Base-by-base conservation (phyloP, 192 early-diverging fungal species). In the Dispira simplex region DNA sequence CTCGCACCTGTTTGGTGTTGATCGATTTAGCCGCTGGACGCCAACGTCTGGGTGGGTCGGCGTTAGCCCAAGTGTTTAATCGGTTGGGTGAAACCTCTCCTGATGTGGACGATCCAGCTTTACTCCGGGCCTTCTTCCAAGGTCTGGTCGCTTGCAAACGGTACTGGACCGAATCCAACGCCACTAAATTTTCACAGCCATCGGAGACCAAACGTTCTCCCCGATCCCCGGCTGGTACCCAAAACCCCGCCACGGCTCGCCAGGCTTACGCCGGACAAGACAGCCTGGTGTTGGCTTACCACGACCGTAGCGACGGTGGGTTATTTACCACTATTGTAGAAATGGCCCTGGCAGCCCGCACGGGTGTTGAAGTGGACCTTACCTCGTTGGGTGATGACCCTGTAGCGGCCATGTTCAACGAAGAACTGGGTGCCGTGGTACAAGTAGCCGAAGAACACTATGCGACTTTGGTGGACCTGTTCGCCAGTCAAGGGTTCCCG, bases 261-360 rank as follows among this genome's bases (percentile, higher is more conserved):
- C 28, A 62, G 2, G 59, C 59, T 16, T 62, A 62, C 59, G 28
- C 18, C 12, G 59, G 59, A 16, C 20, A 67, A n/a, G 53, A 83
- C 3, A 77, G 76, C 27, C 67, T 81, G 49, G 67, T 99, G 2
- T 75, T 93, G 49, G 93, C 97, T 44, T 99, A 98, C 79, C 97
- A 99, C 75, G 97, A 99, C 71, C 87, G 94, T 48, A 95, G 93
- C 5, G 97, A 99, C 79, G 97, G 97, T 66, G 97, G 97, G 49
- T 76, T 99, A 68, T 86, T 97, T 65, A 71, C 82, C 18, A 90
- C 97, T n/a, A 66, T 99, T 32, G 76, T 77, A 25, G 97, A 99
- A 72, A 99, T 99, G 97, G 79, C 77, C 26, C 95, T 99, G 81
- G 94, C 97, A 20, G 94, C 93, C 12, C 95, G 89, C 65, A 78